Conservation (phyloP, 345 rosid genomes). For the Salix viminalis region DNA sequence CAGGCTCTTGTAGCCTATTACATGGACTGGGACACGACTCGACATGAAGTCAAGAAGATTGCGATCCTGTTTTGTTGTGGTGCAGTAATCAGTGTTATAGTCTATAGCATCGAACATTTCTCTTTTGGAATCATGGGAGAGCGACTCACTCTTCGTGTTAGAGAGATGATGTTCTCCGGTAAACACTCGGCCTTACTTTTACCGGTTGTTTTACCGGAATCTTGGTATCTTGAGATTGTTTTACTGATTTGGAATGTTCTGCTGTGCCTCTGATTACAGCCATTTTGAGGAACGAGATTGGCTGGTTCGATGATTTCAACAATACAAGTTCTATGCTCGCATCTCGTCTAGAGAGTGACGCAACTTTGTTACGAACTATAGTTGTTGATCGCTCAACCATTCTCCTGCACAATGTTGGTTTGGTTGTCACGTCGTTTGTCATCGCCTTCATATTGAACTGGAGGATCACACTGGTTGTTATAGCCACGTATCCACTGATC, state of each 20-base stretch:
- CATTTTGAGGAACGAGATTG: constrained; percentile 81
- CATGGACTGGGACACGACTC: constrained; percentile 70
- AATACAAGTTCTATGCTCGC: constrained; percentile 83
- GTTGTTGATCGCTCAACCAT: constrained; percentile 81
- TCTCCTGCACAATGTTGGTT: constrained; percentile 75
- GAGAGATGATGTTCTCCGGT: constrained; percentile 82
- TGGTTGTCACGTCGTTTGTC: constrained; percentile 62
- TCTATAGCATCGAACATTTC: constrained; percentile 62
- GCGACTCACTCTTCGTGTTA: constrained; percentile 84
- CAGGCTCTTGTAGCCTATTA: constrained; percentile 84
- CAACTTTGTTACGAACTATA: constrained; percentile 62
- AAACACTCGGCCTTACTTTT: neutral
- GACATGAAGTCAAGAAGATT: constrained; percentile 69
- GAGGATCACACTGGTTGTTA: constrained; percentile 85
- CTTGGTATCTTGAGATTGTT: no score
- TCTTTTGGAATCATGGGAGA: constrained; percentile 90
- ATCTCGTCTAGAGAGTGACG: constrained; percentile 77
- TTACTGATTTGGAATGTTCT: neutral
- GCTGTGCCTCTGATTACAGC: constrained; percentile 37
- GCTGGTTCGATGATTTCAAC: constrained; percentile 85
- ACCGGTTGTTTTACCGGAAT: neutral
- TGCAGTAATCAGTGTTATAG: constrained; percentile 54
- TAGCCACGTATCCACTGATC: constrained; percentile 77
- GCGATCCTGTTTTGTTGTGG: constrained; percentile 62
- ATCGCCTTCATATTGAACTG: constrained; percentile 87